A percentile compares a stretch with the other conserved stretches of the same genome.
Evolutionary conservation across 306 rosid species (phyloP).

Genomic region (Sicyos edulis): DNA sequence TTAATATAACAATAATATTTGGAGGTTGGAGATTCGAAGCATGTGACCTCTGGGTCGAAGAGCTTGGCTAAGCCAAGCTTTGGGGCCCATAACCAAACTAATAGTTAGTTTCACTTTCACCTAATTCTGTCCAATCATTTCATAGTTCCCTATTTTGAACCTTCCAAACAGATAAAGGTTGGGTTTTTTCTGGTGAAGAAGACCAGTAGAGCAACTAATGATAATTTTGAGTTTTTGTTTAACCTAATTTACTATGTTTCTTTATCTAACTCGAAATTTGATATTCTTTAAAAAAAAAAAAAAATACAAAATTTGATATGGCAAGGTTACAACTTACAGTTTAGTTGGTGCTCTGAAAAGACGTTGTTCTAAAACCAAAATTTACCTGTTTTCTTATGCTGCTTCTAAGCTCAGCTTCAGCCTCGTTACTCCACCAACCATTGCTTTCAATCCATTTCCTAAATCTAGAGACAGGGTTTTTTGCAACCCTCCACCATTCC

Average conservation of each 20-base stretch:
- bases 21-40: too few relatives aligned
- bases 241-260: too few relatives aligned
- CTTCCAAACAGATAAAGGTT: neutral
- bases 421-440: slow-evolving; percentile 69
- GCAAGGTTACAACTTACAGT: too few relatives aligned
- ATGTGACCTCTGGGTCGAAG: too few relatives aligned
- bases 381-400: slow-evolving; percentile 56
- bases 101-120: neutral
- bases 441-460: slow-evolving; percentile 87
- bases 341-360: slow-evolving; percentile 1
- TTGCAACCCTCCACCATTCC: slow-evolving; percentile 65
- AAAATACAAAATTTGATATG: too few relatives aligned
- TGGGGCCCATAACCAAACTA: too few relatives aligned
- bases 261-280: neutral
- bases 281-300: too few relatives aligned
- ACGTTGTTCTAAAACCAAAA: neutral
- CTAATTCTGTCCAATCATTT: too few relatives aligned
- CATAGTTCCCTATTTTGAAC: neutral
- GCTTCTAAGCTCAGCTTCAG: slow-evolving; percentile 57
- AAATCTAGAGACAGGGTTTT: slow-evolving; percentile 70
- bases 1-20: too few relatives aligned
- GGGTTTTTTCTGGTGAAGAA: neutral
- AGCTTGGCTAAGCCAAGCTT: too few relatives aligned
- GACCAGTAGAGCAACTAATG: neutral
- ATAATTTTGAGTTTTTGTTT: neutral